Conservation (phyloP, 2,329 filamentous ascomycete species). For the Colletotrichum spaethianum region DNA sequence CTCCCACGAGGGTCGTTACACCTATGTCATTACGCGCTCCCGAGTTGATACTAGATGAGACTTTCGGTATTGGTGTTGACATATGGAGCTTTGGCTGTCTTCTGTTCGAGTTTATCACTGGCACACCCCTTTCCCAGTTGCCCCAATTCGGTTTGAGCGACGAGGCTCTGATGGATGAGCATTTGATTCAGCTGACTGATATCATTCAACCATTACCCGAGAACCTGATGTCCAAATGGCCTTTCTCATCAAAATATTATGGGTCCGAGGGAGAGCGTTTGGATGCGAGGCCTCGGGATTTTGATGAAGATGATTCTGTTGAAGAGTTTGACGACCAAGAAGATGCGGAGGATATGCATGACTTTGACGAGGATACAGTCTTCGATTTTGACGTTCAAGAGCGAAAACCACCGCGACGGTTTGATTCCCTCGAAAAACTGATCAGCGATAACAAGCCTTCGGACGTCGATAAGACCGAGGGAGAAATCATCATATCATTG, state of each 20-base stretch:
- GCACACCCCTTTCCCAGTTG: conserved; percentile 31
- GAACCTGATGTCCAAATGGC: conserved; percentile 37
- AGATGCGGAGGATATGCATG: neutral
- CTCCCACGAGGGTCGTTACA: neutral
- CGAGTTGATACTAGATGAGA: neutral
- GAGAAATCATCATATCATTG: neutral
- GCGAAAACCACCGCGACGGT: neutral
- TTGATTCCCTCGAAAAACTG: conserved; percentile 22
- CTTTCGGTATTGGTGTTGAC: conserved; percentile 35
- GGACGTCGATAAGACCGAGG: conserved; percentile 21
- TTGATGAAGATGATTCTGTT: conserved; percentile 12
- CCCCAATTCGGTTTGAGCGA: conserved; percentile 15
- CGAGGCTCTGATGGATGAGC: conserved; percentile 32
- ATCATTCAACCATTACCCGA: conserved; percentile 41
- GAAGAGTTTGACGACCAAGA: neutral
- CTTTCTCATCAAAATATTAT: conserved; percentile 34
- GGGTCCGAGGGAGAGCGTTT: conserved; percentile 17
- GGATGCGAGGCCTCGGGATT: neutral
- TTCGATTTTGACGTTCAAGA: neutral
- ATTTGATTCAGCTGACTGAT: conserved; percentile 41
- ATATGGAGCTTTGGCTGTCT: conserved; percentile 45
- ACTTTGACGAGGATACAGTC: neutral
- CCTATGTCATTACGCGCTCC: conserved; percentile 10
- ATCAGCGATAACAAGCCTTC: conserved; percentile 21
- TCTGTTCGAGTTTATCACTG: conserved; percentile 42